Evolutionary conservation across 306 rosid species (phyloP), one percentile per base, ranked within the genome.

Genomic region (Nissolia schottii): DNA sequence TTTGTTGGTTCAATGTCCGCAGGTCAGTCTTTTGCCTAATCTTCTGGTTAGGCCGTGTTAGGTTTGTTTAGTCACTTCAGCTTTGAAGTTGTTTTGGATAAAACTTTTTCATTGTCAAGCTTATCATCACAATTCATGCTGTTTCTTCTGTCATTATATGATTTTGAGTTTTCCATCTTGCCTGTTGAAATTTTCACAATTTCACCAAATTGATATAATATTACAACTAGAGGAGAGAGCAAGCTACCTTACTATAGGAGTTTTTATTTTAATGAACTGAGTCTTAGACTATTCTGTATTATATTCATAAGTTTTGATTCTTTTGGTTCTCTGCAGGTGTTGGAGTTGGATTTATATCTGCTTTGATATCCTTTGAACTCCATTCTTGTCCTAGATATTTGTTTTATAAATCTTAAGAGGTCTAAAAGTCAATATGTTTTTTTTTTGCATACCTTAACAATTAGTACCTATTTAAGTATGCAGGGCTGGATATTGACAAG

Each of bases 401-500:
- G 29, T 40, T 60, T 46, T 29, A 67, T 53, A 25, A 62, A 73
- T 43, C 51, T 46, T 60, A 66, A 62, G 75, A 24, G 22, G 71
- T 68, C 67, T 56, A 12, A 71, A 20, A 32, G 10, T 68, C 56
- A 59, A 23, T 7, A n/a, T n/a, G n/a, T n/a, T n/a, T n/a, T 0
- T 41, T 34, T 23, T 32, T 79, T 82, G 85, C 83, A 76, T 71
- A 73, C 99, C 95, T 91, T 91, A 89, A 91, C 88, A 73, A 45
- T 64, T 49, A 74, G 80, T 70, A 94, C 99, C 92, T 94, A 66
- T 94, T 94, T 67, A 94, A 94, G 97, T 94, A 94, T 89, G 99
- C 99, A 69, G 96, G 99, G 49, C 85, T 94, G 83, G 97, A 94
- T 79, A 85, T 89, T 84, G 99, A 94, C 88, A 94, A 85, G 99